phyloP scores from a whole-genome alignment of 2,329 filamentous ascomycete species.

The Pyrenophora tritici-repentis region DNA sequence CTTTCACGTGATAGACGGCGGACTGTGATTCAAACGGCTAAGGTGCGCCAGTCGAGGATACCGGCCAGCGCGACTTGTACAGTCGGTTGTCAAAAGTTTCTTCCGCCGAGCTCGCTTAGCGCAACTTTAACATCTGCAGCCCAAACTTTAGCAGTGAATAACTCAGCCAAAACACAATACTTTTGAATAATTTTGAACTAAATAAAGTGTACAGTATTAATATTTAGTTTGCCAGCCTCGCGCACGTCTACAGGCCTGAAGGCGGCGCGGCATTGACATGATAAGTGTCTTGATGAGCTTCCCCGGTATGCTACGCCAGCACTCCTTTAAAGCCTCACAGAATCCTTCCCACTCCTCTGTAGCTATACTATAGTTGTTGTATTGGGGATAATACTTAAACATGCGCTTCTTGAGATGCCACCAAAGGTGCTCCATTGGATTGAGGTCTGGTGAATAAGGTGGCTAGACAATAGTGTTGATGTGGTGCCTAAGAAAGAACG shows the following conservation, averaged over 20 bases:
- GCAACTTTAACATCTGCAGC: too few species aligned
- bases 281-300: conserved; percentile 5
- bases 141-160: too few species aligned
- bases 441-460: conserved; percentile 28
- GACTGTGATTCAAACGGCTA: conserved; percentile 11
- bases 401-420: conserved; percentile 19
- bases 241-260: neutral
- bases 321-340: neutral
- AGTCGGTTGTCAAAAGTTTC: too few species aligned
- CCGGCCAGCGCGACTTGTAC: conserved; percentile 8
- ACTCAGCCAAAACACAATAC: too few species aligned
- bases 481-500: conserved; percentile 10
- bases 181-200: too few species aligned
- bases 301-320: conserved; percentile 4
- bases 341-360: conserved; percentile 8
- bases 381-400: conserved; percentile 10
- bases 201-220: too few species aligned
- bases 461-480: conserved; percentile 19
- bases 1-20: neutral
- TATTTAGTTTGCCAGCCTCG: conserved; percentile 10
- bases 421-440: conserved; percentile 30
- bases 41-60: conserved; percentile 15
- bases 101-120: too few species aligned
- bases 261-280: conserved; percentile 3
- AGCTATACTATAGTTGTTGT: neutral